These are phyloP conservation scores for Dioscorea dumetorum DNA, from an alignment of 106 monocot species.

Conservation along the genomic window DNA sequence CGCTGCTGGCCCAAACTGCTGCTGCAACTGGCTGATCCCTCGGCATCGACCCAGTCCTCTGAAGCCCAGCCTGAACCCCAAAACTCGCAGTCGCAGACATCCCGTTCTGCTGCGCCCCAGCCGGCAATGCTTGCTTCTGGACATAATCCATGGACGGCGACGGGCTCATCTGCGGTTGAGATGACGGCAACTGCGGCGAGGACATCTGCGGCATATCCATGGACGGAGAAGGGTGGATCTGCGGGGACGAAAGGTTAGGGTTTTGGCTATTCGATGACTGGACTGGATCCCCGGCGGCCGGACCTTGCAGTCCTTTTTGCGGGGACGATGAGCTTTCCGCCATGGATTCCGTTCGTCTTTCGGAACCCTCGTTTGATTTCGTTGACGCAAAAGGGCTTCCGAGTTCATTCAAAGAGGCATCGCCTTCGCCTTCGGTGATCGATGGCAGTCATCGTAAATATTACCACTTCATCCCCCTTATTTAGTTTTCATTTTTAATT, in stretches of 20 bases:
- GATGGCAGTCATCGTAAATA: no score
- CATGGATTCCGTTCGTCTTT: conserved; percentile 9
- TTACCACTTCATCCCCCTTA: no score
- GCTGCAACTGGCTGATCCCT: conserved; percentile 55
- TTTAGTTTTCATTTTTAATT: no score
- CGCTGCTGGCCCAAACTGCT: conserved; percentile 44
- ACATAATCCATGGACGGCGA: conserved; percentile 9
- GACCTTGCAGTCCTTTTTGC: conserved; percentile 22
- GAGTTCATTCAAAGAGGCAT: no score
- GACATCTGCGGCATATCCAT: conserved; percentile 35
- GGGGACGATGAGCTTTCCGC: conserved; percentile 37
- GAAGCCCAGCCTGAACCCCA: conserved; percentile 21
- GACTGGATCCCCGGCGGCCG: conserved; percentile 12
- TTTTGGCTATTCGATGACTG: conserved; percentile 21
- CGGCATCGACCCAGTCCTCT: conserved; percentile 35
- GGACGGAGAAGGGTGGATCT: conserved; percentile 46
- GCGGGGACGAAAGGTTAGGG: conserved; percentile 41
- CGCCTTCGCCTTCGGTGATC: no score
- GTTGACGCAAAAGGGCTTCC: no score
- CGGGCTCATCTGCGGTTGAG: conserved; percentile 12
- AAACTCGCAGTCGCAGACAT: conserved; percentile 13
- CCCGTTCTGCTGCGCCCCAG: conserved; percentile 18
- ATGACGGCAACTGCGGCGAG: conserved; percentile 28
- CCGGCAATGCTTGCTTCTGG: conserved; percentile 16
- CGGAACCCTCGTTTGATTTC: no score